Evolutionary conservation across 2,329 filamentous ascomycete genomes (phyloP), one percentile per base, ranked within the genome.

Genomic region (Neofusicoccum laricinum): DNA sequence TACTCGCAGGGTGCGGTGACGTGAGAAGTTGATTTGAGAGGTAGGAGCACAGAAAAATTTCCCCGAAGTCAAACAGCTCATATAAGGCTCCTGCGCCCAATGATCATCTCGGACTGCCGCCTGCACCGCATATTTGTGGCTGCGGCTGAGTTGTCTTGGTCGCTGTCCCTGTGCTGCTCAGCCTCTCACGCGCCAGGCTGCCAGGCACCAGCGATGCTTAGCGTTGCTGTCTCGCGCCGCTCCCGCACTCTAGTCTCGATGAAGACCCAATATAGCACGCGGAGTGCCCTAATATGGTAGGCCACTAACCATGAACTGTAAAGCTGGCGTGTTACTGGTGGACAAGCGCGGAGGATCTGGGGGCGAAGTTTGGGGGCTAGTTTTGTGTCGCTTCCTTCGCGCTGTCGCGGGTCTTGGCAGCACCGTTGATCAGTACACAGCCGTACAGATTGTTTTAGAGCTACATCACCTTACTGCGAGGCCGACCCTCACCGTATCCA

Each of bases 81-180:
- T 59, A 59, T 59, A 58, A 25, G 36, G 14, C 32, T 34, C 17
- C 7, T 21, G 30, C 36, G 4, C 17, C 19, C 7, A n/a, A 15
- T 19, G 8, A 6, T 58, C n/a, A 46, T 6, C 25, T 15, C 41
- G 17, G 15, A 48, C 41, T 25, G 30, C 55, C 25, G 30, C 41
- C 21, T 14, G 38, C 3, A 32, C 15, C 17, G 15, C 21, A 11
- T 43, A 2, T 46, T 45, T 45, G 57, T 61, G 58, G 45, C 45
- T 61, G 58, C 32, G 58, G 45, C 45, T 49, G 43, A 40, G 58
- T 25, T 61, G 58, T 40, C 58, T 50, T 15, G 25, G 34, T 45
- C 43, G 14, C 8, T 21, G 1, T n/a, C 46, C 41, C 55, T 36
- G 7, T 15, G 55, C 7, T 36, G 55, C 55, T 46, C 55, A 34